Base-by-base conservation (phyloP, 345 rosid genomes). In the Populus davidiana region DNA sequence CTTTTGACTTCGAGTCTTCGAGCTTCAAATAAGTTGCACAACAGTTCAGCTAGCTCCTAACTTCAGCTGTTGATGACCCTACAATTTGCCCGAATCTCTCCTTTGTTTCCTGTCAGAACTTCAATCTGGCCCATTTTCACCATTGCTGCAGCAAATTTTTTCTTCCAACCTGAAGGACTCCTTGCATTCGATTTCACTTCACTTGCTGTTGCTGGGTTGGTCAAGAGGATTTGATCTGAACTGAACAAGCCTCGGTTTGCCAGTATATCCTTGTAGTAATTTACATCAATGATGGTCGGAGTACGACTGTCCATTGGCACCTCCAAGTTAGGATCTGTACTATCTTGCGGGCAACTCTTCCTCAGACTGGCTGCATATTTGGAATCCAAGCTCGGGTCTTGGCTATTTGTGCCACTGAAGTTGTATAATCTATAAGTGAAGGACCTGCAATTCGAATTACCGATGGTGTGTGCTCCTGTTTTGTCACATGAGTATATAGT, bases 131-230 rank as follows among this genome's bases (percentile, higher is more conserved):
- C 83, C 83, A 80, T 80, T 69, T 80, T 80, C 20, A 76, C 79
- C 83, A 80, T 80, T n/a, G 79, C 83, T 27, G 75, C 80, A 39
- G 77, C 76, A 72, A 80, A 76, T 50, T 80, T 80, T 21, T 21
- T 71, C 56, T 10, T 71, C 79, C 83, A 80, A 13, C 31, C 47
- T n/a, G 66, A 5, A 29, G 69, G 39, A 61, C 67, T 71, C 23
- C 27, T 35, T 54, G 79, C 72, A 66, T 80, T 80, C 35, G 38
- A 75, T 6, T 39, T 52, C 35, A 76, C 83, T 72, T 75, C 73
- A 29, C 68, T 56, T 20, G 73, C 68, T 6, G 83, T 71, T 18
- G 72, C 47, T 12, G 80, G 47, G 50, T 71, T 70, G 21, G 83
- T 67, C 69, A 76, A 3, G 25, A 80, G 83, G 10, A 77, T 41